These are phyloP conservation scores for Gynochthodes officinalis DNA, from an alignment of 257 asterid species.

Conservation along the genomic window DNA sequence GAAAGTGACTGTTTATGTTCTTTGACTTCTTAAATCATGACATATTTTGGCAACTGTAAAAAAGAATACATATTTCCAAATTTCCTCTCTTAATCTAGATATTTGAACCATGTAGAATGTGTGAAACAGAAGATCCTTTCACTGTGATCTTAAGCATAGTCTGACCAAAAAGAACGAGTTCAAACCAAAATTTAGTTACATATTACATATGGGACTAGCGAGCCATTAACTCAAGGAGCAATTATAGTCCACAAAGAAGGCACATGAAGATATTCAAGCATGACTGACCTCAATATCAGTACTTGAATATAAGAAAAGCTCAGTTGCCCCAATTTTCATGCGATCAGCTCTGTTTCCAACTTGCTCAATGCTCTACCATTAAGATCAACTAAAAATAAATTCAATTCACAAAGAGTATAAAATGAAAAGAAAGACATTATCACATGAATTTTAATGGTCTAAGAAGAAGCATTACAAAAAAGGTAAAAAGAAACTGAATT, in stretches of 20 bases:
- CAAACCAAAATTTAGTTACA: background rate
- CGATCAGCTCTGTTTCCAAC: conserved; percentile 93
- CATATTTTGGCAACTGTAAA: background rate
- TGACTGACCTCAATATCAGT: conserved; percentile 80
- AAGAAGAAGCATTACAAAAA: background rate
- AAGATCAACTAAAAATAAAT: conserved; percentile 15
- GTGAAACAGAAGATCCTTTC: background rate
- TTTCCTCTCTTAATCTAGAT: background rate
- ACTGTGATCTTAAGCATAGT: background rate
- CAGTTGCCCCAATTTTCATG: conserved; percentile 55
- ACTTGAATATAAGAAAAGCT: conserved; percentile 70
- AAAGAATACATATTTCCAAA: background rate
- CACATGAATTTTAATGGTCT: background rate
- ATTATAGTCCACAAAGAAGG: background rate
- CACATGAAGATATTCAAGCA: conserved; percentile 12
- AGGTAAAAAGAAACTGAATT: background rate
- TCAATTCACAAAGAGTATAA: conserved; percentile 1
- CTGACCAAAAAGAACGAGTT: background rate
- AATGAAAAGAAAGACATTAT: background rate
- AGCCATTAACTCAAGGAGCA: background rate
- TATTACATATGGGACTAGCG: background rate
- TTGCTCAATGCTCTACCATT: conserved; percentile 87
- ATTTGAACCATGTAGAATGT: background rate
- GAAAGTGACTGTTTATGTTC: background rate
- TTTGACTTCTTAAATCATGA: background rate